Base-by-base conservation (phyloP, 192 early-diverging fungal genomes). In the Endogone sp. region DNA sequence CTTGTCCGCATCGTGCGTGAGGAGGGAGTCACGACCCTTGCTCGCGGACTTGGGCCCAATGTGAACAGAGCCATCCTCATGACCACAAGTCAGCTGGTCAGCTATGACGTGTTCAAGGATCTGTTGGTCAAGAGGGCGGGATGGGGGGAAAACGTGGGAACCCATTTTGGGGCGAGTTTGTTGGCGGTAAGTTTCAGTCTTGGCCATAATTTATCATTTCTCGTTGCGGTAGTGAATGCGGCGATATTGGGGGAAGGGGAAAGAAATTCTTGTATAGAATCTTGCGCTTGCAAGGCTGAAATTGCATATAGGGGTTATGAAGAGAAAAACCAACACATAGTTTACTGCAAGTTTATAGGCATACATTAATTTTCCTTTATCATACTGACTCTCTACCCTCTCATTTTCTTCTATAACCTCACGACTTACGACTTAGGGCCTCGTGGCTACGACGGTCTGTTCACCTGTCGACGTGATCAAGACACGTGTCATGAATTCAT, bases 31-130 rank as follows among this genome's bases (percentile, higher is more conserved):
- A 28, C 59, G 3, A 90, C 92, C 3, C 76, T 99, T 55, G 94
- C 95, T 79, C 89, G 95, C 74, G 97, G 97, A 49, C 75, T 95
- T 1, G 92, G 92, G 0, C 94, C 97, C 25, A 95, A 95, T 55
- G 84, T 95, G 60, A 88, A 94, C 60, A 84, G 97, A 56, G 95
- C 97, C 4, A 91, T 98, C 75, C 84, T 95, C 49, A 93, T 93
- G 86, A 90, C 86, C 10, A 80, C 81, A 8, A 85, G 88, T 0
- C 91, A 93, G 67, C 79, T 91, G 27, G 83, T 83, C 26, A 88
- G 86, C 2, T 95, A 95, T 77, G 93, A 95, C 70, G 80, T 75
- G 20, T 89, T 89, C 71, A 95, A 95, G 80, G 78, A 89, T 20
- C 62, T 88, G n/a, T 74, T 95, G 37, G 69, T 93, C 29, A 68